phyloP scores from a whole-genome alignment of 2,329 filamentous ascomycete species.

The Phoma sp. region DNA sequence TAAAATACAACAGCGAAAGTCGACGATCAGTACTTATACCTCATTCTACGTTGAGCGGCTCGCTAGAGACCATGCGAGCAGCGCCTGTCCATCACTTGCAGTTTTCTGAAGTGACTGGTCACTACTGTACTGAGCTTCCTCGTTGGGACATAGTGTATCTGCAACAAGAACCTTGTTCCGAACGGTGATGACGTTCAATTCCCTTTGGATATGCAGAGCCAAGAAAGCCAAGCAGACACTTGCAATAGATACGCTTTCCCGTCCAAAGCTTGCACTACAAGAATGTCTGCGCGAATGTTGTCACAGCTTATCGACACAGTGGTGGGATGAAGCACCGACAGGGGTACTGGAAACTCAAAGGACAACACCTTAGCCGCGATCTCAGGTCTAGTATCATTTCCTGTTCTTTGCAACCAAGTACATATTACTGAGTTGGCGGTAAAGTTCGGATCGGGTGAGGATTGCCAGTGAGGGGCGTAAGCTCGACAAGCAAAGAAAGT shows the following conservation, averaged over 20 bases:
- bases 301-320: background rate
- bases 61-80: background rate
- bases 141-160: conserved; percentile 28
- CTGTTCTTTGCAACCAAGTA: background rate
- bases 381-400: no score
- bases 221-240: conserved; percentile 28
- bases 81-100: conserved; percentile 4
- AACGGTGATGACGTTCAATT: conserved; percentile 27
- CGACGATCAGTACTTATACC: conserved; percentile 3
- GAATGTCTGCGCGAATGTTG: background rate
- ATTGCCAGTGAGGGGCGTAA: conserved; percentile 5
- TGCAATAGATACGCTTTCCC: conserved; percentile 1
- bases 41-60: background rate
- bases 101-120: background rate
- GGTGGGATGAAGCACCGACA: background rate
- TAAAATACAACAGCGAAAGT: no score
- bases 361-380: no score
- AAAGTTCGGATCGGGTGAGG: background rate
- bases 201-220: conserved; percentile 22
- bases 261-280: background rate
- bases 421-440: no score
- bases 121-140: conserved; percentile 32
- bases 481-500: conserved; percentile 9
- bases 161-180: conserved; percentile 16
- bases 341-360: no score